Base-by-base conservation (phyloP, 257 asterid genomes). In the Gentiana macrophylla region DNA sequence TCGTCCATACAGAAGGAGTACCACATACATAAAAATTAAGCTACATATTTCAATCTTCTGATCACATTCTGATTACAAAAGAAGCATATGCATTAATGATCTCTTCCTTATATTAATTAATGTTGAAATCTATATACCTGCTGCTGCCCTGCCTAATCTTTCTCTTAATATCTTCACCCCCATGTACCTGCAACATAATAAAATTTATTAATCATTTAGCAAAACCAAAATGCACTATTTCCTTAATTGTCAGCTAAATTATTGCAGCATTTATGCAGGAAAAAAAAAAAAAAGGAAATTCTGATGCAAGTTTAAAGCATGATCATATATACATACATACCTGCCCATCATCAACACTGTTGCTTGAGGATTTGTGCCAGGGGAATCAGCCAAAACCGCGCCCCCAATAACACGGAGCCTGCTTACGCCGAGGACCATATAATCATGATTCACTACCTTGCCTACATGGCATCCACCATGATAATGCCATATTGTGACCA, bases 351-450 rank as follows among this genome's bases (percentile, higher is more conserved):
- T 90, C 94, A 90, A 72, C 58, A 86, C 90, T 0, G 97, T 86
- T 60, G 85, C 96, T 63, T 90, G 96, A 77, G 97, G 97, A 74
- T 90, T 90, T 46, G 97, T 86, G 64, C 97, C 97, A 0, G 97
- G 97, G 4, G 97, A 90, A 32, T 67, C 79, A 3, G 36, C 47
- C 49, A 90, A 82, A 35, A 88, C 71, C 15, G 96, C 86, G 13
- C 94, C 91, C 75, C 86, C 97, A n/a, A 90, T 55, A 5, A 90
- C 86, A 34, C 97, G 95, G n/a, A 90, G 86, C 60, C 89, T 56
- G n/a, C 74, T 63, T 15, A 80, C 82, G 6, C 97, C 94, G 6
- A 81, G 64, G 37, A 90, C 96, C 63, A 57, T 76, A 60, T 86
- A 74, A 49, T 90, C 76, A 0, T 62, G 62, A 52, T 24, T 56